Evolutionary conservation across 805 yeast species (phyloP), one percentile per base, ranked within the genome.

Genomic region (Yarrowia divulgata): DNA sequence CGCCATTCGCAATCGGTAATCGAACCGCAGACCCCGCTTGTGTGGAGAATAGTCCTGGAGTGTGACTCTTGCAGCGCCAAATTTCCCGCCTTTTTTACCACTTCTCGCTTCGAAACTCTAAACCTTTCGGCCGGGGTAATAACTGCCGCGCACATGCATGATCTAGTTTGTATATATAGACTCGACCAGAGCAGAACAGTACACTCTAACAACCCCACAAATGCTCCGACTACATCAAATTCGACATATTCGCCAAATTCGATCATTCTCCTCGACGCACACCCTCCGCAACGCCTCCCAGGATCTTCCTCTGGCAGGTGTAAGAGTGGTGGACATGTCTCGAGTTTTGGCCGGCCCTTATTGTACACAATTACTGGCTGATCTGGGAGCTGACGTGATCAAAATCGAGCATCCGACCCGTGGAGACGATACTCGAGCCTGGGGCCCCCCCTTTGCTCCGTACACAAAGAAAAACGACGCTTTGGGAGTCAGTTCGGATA

Each of bases 261-360:
- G 60, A 39, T 3, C 3, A 14, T 60, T 43, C 19, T 60, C 66
- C 14, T 9, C 52, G 3, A 9, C 32, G 0, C 35, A 14, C 1
- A 37, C 34, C 3, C 13, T 18, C 32, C 42, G 42, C 39, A 32
- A 42, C 16, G 23, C 66, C 1, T 43, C 40, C 29, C 29, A 23
- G 29, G 29, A 23, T 3, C 68, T 75, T 29, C 83, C 83, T 6
- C 71, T 81, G 13, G 58, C 71, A 4, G 81, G 81, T 5, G 71
- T 81, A 13, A 71, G 75, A 18, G 77, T 81, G 1, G 73, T 81
- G 14, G 83, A 81, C 69, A 71, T 81, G 67, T 77, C 82, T 1
- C 73, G 83, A 40, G 83, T 81, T 13, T 74, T 81, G 16, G 83
- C 83, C 2, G 83, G 83, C 7, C 83, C 83, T 0, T 80, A 79